Evolutionary conservation across 2,329 filamentous ascomycete species (phyloP).

Genomic region (Fusarium sp.): DNA sequence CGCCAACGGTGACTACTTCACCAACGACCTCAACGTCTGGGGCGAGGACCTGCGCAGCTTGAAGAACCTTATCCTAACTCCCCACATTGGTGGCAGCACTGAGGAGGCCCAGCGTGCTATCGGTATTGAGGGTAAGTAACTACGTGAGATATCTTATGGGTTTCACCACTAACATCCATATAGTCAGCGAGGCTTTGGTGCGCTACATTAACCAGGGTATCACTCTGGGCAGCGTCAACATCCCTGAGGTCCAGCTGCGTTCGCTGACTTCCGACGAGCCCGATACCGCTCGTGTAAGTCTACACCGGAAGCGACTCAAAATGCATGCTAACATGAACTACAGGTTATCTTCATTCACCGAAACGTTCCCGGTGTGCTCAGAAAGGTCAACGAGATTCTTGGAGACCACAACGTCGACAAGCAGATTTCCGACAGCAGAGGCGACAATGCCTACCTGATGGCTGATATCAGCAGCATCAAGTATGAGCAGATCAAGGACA

Average conservation of each 20-base stretch:
- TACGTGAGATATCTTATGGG: neutral
- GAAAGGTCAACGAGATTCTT: constrained; percentile 94
- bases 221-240: constrained; percentile 91
- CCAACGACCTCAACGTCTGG: constrained; percentile 83
- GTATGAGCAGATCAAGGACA: constrained; percentile 82
- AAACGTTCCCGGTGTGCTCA: constrained; percentile 94
- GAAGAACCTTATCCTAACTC: constrained; percentile 94
- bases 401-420: constrained; percentile 98
- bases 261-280: constrained; percentile 91
- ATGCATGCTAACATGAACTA: constrained; percentile 24
- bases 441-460: constrained; percentile 97
- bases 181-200: constrained; percentile 85
- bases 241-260: constrained; percentile 93
- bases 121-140: constrained; percentile 77
- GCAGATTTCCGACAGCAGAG: constrained; percentile 95
- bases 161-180: constrained; percentile 23
- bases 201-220: constrained; percentile 96
- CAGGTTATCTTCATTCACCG: constrained; percentile 94
- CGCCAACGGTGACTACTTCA: constrained; percentile 96
- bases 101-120: constrained; percentile 98
- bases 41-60: constrained; percentile 84
- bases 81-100: constrained; percentile 96
- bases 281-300: constrained; percentile 80
- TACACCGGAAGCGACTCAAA: neutral
- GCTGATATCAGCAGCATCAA: constrained; percentile 93